Base-by-base conservation (phyloP, 2,329 filamentous ascomycete species). In the Aureobasidium sp. region DNA sequence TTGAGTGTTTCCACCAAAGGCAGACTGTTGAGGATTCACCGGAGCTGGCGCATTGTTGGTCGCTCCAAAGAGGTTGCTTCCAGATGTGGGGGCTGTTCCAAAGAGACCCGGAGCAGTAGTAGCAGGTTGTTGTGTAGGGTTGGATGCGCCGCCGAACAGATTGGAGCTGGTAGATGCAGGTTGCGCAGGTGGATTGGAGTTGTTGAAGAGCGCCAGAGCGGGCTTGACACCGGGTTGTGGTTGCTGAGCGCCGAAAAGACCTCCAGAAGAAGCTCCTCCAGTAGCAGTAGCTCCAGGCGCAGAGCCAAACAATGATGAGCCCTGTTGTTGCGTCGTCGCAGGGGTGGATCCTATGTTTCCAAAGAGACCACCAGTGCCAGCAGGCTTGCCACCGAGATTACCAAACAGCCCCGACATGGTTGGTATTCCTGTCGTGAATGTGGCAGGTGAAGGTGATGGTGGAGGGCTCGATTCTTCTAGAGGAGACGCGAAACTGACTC, bases 341-440 rank as follows among this genome's bases (percentile, higher is more conserved):
- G 62, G 53, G 12, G 59, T 56, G 44, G 45, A 22, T 45, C 44
- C 50, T 19, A 27, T 39, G 47, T 15, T 47, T 33, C 60, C 60
- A 33, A 64, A 62, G 3, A 53, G 24, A n/a, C 49, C 53, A 15
- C 56, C 58, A 45, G 35, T 29, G 17, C 35, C 54, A 17, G 48
- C 29, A 31, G 62, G 52, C 47, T 64, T 60, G 48, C 24, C 42
- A 31, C 50, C 60, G 35, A 56, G 52, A 42, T 61, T 60, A 24
- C 19, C 60, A 29, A 64, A 66, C 24, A 64, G 50, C 37, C 37
- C 49, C 47, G 47, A 54, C 60, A 57, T 62, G 59, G 11, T 35
- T 29, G 59, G 9, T 35, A 12, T 37, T 19, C 45, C 17, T 39
- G 49, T 24, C 8, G 29, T 39, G 44, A 12, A 19, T 37, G 39